Conservation (phyloP, 2,329 filamentous ascomycete genomes). For the Epichloe coenophiala region DNA sequence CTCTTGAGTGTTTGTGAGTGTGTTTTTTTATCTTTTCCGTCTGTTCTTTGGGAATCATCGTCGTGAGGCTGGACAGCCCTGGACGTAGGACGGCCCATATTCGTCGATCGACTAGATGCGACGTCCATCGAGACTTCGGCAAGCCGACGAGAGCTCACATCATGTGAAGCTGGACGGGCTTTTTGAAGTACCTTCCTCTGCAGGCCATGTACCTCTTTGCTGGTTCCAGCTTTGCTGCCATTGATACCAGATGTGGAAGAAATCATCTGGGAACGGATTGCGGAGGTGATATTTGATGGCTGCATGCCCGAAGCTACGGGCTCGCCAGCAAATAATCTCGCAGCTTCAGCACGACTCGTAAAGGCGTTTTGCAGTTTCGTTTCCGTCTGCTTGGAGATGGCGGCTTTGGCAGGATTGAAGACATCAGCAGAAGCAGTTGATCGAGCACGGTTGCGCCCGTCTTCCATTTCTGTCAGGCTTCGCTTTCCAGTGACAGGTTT, state of each 20-base stretch:
- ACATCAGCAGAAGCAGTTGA: constrained; percentile 26
- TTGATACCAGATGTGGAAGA: constrained; percentile 85
- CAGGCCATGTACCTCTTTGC: constrained; percentile 85
- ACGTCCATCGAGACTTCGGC: constrained; percentile 34
- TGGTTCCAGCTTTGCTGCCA: constrained; percentile 76
- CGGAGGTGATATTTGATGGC: constrained; percentile 85
- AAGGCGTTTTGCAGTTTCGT: constrained; percentile 38
- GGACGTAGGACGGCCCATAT: constrained; percentile 26
- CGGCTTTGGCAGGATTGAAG: constrained; percentile 29
- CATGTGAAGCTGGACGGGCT: constrained; percentile 50
- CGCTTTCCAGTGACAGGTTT: constrained; percentile 41
- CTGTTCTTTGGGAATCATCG: constrained; percentile 21
- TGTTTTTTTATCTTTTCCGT: constrained; percentile 23
- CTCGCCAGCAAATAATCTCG: constrained; percentile 55
- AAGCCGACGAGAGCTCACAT: constrained; percentile 47
- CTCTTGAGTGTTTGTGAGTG: constrained; percentile 38
- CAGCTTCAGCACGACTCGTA: constrained; percentile 42
- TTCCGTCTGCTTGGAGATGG: constrained; percentile 21
- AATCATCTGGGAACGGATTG: constrained; percentile 92
- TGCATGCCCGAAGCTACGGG: constrained; percentile 90
- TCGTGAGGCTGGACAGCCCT: constrained; percentile 19
- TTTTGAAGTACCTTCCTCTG: constrained; percentile 88
- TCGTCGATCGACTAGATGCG: constrained; percentile 32
- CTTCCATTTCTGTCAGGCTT: constrained; percentile 42
- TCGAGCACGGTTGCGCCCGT: constrained; percentile 34